A percentile compares a stretch with the other conserved stretches of the same genome.
phyloP scores from a whole-genome alignment of 768 basidiomycete genomes.

The Amanita phalloides region DNA sequence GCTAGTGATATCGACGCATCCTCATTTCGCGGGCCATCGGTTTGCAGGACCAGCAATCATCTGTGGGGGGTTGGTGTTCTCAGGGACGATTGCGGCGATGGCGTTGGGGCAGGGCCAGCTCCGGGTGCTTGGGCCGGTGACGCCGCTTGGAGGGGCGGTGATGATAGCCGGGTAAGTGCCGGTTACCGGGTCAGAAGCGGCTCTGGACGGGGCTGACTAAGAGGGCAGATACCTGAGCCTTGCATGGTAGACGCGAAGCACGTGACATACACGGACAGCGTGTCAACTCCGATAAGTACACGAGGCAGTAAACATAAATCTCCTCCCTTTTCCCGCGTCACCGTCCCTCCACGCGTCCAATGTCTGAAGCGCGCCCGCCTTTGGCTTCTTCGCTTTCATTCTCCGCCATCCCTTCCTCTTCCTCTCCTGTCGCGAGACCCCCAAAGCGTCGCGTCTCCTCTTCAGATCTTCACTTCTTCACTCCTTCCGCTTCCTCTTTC shows the following conservation, averaged over 20 bases:
- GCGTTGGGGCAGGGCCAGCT: conserved; percentile 40
- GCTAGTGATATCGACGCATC: conserved; percentile 52
- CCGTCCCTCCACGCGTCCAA: conserved; percentile 6
- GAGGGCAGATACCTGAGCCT: conserved; percentile 39
- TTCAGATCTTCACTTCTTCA: conserved; percentile 50
- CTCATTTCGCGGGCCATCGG: conserved; percentile 42
- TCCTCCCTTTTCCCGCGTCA: conserved; percentile 11
- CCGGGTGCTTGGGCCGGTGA: conserved; percentile 50
- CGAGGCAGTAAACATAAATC: conserved; percentile 22
- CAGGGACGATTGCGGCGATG: conserved; percentile 48
- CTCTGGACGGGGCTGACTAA: neutral
- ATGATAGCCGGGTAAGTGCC: conserved; percentile 61
- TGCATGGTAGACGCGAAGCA: conserved; percentile 19
- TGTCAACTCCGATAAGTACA: conserved; percentile 24
- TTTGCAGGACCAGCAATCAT: conserved; percentile 64
- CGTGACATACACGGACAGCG: conserved; percentile 28
- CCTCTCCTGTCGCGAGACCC: conserved; percentile 18
- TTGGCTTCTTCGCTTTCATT: conserved; percentile 17
- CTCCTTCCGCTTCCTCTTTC: conserved; percentile 52
- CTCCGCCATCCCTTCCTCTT: conserved; percentile 11
- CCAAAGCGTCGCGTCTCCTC: conserved; percentile 39
- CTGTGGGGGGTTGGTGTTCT: conserved; percentile 47
- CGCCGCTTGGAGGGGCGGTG: conserved; percentile 51
- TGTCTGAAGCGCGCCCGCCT: conserved; percentile 13
- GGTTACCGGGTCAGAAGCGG: neutral